Percentiles rank a stretch among this genome's conserved stretches.
Evolutionary conservation across 164 flowering plant species (phyloP).

Genomic region (Tetracentron sinense): DNA sequence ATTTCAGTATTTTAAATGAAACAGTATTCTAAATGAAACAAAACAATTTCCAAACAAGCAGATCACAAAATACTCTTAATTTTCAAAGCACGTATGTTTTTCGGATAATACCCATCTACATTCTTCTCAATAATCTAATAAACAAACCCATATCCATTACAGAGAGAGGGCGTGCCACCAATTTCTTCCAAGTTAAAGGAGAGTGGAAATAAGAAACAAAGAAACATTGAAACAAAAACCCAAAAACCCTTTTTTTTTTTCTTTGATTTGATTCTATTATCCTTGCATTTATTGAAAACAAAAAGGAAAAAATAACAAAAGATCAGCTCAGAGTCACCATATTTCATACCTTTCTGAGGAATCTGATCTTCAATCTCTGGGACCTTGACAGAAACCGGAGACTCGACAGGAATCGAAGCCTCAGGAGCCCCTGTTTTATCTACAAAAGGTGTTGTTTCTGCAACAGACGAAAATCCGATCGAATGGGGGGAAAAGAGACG

Average conservation of each 20-base stretch:
- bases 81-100: no score
- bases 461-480: slow-evolving; percentile 13
- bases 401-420: not conserved
- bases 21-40: no score
- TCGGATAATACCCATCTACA: no score
- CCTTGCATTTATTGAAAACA: not conserved
- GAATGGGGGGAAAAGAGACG: slow-evolving; percentile 27
- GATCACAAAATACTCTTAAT: no score
- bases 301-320: not conserved
- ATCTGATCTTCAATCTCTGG: slow-evolving; percentile 22
- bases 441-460: slow-evolving; percentile 21
- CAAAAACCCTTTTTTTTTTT: not conserved
- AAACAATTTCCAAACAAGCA: no score
- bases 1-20: not conserved
- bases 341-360: slow-evolving; percentile 8
- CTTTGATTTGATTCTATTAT: not conserved
- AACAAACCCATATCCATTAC: no score
- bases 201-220: not conserved
- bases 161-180: no score
- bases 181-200: no score
- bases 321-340: no score
- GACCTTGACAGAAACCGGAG: not conserved
- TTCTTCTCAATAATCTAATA: no score
- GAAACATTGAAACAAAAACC: not conserved
- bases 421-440: slow-evolving; percentile 12